These are phyloP conservation scores for Oenanthe sinensis DNA, from an alignment of 129 eudicot genomes.

Conservation along the genomic window DNA sequence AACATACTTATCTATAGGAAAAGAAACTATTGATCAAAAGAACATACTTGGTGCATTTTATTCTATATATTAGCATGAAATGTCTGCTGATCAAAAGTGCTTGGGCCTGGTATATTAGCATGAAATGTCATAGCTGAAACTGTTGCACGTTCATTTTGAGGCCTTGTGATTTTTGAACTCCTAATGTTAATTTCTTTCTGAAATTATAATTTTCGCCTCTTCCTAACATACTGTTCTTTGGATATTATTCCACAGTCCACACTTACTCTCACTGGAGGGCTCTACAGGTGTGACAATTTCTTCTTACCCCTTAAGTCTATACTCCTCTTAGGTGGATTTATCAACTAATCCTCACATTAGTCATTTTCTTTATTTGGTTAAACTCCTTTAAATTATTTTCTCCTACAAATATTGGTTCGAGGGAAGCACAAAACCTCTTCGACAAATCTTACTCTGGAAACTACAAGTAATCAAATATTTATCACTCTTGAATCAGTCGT, in stretches of 20 bases:
- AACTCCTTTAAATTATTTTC: not conserved
- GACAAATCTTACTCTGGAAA: constrained; percentile 46
- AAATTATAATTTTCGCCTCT: constrained; percentile 67
- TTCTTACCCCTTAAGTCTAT: not conserved
- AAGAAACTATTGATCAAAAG: constrained; percentile 26
- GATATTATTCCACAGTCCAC: constrained; percentile 48
- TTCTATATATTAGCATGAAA: too few relatives aligned
- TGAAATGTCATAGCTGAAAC: not conserved
- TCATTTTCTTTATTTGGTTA: not conserved
- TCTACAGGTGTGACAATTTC: constrained; percentile 47
- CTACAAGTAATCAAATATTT: constrained; percentile 6
- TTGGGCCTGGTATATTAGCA: too few relatives aligned
- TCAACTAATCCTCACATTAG: not conserved
- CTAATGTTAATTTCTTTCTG: not conserved
- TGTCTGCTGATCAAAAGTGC: too few relatives aligned
- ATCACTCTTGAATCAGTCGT: too few relatives aligned
- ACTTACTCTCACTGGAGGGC: constrained; percentile 95
- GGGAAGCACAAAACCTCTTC: constrained; percentile 94
- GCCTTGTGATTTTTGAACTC: not conserved
- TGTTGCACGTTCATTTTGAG: constrained; percentile 3
- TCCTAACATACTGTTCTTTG: constrained; percentile 95
- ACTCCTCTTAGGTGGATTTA: not conserved
- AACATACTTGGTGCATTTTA: too few relatives aligned
- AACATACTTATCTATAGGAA: constrained; percentile 34
- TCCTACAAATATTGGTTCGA: constrained; percentile 9